These are phyloP conservation scores for Rubia yunnanensis DNA, from an alignment of 257 asterid species.

Conservation along the genomic window DNA sequence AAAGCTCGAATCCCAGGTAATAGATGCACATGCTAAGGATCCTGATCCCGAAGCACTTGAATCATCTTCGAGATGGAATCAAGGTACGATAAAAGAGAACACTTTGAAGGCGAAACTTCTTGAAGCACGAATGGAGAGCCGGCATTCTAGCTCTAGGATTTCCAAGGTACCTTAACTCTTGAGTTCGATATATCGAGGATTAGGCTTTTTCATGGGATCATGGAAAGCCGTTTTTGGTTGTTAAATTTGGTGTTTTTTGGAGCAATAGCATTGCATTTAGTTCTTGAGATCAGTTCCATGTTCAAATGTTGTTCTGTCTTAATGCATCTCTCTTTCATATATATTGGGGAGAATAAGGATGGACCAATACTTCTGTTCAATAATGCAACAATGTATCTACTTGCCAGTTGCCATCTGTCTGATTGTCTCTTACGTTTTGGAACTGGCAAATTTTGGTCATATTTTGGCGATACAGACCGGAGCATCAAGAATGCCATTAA, in stretches of 20 bases:
- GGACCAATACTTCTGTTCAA: not conserved
- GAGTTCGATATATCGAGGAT: not conserved
- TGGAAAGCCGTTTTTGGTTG: not conserved
- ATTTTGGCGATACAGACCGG: no score
- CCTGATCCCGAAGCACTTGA: conserved; percentile 28
- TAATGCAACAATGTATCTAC: not conserved
- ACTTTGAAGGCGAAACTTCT: conserved; percentile 76
- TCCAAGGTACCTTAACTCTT: conserved; percentile 27
- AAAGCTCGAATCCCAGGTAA: conserved; percentile 19
- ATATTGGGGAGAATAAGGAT: not conserved
- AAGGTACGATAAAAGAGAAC: conserved; percentile 33
- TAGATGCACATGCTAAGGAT: conserved; percentile 1
- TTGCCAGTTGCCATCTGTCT: not conserved
- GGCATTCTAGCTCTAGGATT: conserved; percentile 30
- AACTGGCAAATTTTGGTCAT: not conserved
- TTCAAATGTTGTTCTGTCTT: not conserved
- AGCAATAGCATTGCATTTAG: not conserved
- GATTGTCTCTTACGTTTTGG: not conserved
- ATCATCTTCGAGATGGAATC: conserved; percentile 30
- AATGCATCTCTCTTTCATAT: not conserved
- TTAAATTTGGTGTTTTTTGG: not conserved
- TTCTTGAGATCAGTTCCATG: not conserved
- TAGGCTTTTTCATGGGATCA: not conserved
- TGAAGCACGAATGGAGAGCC: conserved; percentile 66
- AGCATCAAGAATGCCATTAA: no score